Percentiles rank a stretch among this genome's conserved stretches.
Evolutionary conservation across 2,329 filamentous ascomycete genomes (phyloP).

Genomic region (Podosphaera xanthii): DNA sequence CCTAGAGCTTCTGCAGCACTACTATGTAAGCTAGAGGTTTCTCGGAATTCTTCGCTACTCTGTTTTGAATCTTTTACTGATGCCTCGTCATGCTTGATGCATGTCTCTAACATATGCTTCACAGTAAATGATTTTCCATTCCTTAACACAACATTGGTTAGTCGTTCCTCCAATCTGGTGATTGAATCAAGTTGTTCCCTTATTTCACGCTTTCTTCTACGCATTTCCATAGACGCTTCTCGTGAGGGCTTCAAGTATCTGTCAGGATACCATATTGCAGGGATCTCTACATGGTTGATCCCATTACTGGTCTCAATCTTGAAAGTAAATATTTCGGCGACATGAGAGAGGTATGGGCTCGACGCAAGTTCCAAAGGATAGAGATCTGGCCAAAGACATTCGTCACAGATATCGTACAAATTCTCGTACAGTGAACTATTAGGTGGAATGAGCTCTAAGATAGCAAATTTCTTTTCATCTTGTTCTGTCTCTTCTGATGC

Average conservation of each 20-base stretch:
- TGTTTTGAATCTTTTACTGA: conserved; percentile 5
- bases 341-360: conserved; percentile 14
- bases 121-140: conserved; percentile 12
- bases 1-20: conserved; percentile 9
- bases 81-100: conserved; percentile 14
- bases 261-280: conserved; percentile 28
- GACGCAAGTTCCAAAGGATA: conserved; percentile 6
- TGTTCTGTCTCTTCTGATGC: conserved; percentile 6
- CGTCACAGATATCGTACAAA: conserved; percentile 16
- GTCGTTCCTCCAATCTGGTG: conserved; percentile 9
- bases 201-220: conserved; percentile 10
- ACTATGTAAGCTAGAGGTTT: background rate
- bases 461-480: conserved; percentile 11
- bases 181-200: conserved; percentile 13
- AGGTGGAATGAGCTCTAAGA: conserved; percentile 13
- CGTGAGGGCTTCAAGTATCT: conserved; percentile 25
- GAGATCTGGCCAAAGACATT: conserved; percentile 12
- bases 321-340: conserved; percentile 27
- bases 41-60: conserved; percentile 4
- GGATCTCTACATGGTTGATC: conserved; percentile 25
- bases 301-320: conserved; percentile 20
- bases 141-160: conserved; percentile 9
- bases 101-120: conserved; percentile 12
- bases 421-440: conserved; percentile 9
- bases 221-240: conserved; percentile 24